Evolutionary conservation across 148 eudicot genomes (phyloP).

Genomic region (Amaranthus palmeri): DNA sequence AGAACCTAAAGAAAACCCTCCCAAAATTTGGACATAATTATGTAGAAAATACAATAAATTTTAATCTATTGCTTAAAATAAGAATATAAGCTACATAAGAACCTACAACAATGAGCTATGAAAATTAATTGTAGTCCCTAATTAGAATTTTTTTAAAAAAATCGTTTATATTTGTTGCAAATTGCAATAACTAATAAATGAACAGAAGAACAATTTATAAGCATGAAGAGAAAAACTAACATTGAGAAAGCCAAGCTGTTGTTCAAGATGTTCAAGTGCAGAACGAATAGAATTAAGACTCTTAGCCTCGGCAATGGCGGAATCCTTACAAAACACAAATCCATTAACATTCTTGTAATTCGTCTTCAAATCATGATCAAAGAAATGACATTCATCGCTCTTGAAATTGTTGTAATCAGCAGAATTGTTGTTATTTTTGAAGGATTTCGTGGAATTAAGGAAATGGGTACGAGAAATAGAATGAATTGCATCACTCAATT

Average conservation of each 20-base stretch:
- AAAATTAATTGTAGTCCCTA: background rate
- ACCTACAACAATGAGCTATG: background rate
- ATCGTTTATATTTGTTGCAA: background rate
- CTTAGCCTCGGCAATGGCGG: slow-evolving; percentile 72
- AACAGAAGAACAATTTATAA: background rate
- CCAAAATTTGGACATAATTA: background rate
- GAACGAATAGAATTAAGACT: slow-evolving; percentile 77
- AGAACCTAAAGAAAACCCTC: background rate
- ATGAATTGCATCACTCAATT: slow-evolving; percentile 91
- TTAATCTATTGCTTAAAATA: background rate
- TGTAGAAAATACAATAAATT: background rate
- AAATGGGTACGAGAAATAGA: slow-evolving; percentile 73
- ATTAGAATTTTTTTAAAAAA: background rate
- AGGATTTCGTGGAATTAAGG: slow-evolving; percentile 48
- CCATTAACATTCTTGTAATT: slow-evolving; percentile 14
- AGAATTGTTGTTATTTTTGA: slow-evolving; percentile 17
- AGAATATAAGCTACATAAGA: background rate
- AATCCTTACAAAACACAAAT: slow-evolving; percentile 63
- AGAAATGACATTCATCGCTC: slow-evolving; percentile 7
- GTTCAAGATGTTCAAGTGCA: slow-evolving; percentile 86
- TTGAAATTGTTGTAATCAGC: background rate
- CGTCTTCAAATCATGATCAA: slow-evolving; percentile 3
- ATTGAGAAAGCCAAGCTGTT: slow-evolving; percentile 86
- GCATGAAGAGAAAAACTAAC: slow-evolving; percentile 35
- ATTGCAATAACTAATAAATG: background rate